Evolutionary conservation across 306 rosid genomes (phyloP), one percentile per base, ranked within the genome.

Genomic region (Elaeagnus macrophylla): DNA sequence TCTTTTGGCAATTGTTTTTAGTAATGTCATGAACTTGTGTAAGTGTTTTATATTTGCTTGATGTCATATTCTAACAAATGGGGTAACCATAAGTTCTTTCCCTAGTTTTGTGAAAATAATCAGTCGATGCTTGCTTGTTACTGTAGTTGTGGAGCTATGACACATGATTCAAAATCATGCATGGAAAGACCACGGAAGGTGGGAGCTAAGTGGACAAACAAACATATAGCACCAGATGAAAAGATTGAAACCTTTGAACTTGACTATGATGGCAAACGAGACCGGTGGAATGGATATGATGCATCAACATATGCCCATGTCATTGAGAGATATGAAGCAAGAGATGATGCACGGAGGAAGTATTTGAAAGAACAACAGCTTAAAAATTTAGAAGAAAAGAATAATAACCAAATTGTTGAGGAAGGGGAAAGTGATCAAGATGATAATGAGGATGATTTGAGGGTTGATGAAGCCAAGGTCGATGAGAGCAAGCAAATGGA

Each of bases 251-350:
- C 77, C 2, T 77, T 85, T 75, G 89, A 85, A 54, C 81, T 78
- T 15, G 81, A 81, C 40, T 84, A 84, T 68, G 88, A 81, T 74
- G 94, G 88, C 9, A 84, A 84, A 43, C 61, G 83, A 9, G 88
- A 84, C 15, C 53, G 80, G 54, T 84, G 94, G 94, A 84, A 81
- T 76, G 94, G 94, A 25, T 84, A 71, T 71, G 94, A 84, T 69
- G 56, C 81, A 16, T 51, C 78, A 46, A 69, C 78, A 7, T 84
- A 76, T 74, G 78, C 81, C 12, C 76, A 42, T 8, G 75, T 81
- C 37, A 69, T 78, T 18, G 83, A 76, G 35, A 81, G 83, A 53
- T 81, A 78, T 56, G 94, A 81, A 44, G 78, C 85, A 39, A 78
- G 81, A 50, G 85, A 78, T 42, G 88, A 78, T 41, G 88, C 88